Base-by-base conservation (phyloP, 23 red algal genomes). In the Gracilaria vermiculophylla region DNA sequence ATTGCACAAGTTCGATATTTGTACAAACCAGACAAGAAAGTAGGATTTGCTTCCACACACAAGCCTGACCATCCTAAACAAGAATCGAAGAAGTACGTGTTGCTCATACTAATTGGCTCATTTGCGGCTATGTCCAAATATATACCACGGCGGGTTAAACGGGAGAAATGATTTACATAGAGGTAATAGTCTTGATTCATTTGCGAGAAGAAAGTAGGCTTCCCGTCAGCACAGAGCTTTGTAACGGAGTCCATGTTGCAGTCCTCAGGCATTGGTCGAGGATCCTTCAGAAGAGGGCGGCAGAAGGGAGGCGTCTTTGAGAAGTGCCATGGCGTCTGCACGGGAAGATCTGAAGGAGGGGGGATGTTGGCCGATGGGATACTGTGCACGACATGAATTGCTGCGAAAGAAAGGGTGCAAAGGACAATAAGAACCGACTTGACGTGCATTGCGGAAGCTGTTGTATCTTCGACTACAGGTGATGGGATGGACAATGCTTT, bases 31-130 rank as follows among this genome's bases (percentile, higher is more conserved):
- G 39, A 50, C 20, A 77, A 66, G 53, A 83, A 92, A 24, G 51
- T 58, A 27, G 76, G 76, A 50, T 92, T 82, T 23, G 78, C 89
- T 40, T 92, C 89, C 20, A 85, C 89, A 35, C 89, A 92, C 50
- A 92, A 52, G 15, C 89, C 89, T 62, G 48, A 49, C 89, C 89
- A 92, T 11, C 80, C 80, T n/a, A 92, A 41, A 50, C 89, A 92
- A 20, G 19, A 15, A 15, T 92, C 89, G 29, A 84, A 62, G 77
- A 92, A 82, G 33, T 74, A 82, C 5, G 89, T 92, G 56, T 92
- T 92, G 31, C 58, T 73, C 24, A 92, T 78, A 24, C 34, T 41
- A 29, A 76, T 34, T 34, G 89, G 77, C 15, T 92, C 43, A 43
- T 92, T 85, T 19, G 89, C 75, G 15, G 89, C 89, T 11, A 92